Evolutionary conservation across 768 basidiomycete genomes (phyloP).

Genomic region (Phylloporus sp.): DNA sequence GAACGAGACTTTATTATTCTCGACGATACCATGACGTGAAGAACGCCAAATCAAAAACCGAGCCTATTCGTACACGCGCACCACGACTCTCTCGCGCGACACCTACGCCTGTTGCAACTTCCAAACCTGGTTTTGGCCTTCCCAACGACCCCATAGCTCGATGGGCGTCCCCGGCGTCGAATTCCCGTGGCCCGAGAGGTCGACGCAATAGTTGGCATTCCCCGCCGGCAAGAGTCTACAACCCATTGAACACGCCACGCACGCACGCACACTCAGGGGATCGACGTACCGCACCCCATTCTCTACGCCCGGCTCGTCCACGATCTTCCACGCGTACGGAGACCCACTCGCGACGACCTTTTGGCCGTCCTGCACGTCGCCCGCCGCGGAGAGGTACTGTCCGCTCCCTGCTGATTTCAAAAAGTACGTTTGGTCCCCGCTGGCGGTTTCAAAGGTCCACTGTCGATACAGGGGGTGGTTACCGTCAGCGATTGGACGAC

Average conservation of each 20-base stretch:
- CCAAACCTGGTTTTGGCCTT: slow-evolving; percentile 52
- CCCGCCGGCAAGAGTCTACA: slow-evolving; percentile 45
- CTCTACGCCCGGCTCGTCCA: slow-evolving; percentile 37
- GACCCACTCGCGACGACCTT: slow-evolving; percentile 34
- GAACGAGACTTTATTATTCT: no score
- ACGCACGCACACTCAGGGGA: background rate
- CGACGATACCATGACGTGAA: no score
- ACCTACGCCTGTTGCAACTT: slow-evolving; percentile 8
- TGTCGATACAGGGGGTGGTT: background rate
- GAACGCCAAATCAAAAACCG: no score
- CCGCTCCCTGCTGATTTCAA: slow-evolving; percentile 41
- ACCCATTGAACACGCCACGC: no score
- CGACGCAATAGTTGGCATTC: slow-evolving; percentile 38
- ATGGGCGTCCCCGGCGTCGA: slow-evolving; percentile 41
- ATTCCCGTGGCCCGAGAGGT: slow-evolving; percentile 45
- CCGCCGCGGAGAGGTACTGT: slow-evolving; percentile 38
- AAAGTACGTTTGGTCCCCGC: slow-evolving; percentile 29
- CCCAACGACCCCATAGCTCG: slow-evolving; percentile 46
- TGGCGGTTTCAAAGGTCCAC: slow-evolving; percentile 38
- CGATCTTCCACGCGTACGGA: slow-evolving; percentile 47
- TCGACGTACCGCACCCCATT: slow-evolving; percentile 40
- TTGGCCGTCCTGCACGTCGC: slow-evolving; percentile 32
- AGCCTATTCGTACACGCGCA: no score
- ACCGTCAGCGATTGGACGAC: background rate
- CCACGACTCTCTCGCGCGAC: background rate